These are phyloP conservation scores for Cryoendolithus antarcticus DNA, from an alignment of 2,329 filamentous ascomycete species.

Conservation along the genomic window DNA sequence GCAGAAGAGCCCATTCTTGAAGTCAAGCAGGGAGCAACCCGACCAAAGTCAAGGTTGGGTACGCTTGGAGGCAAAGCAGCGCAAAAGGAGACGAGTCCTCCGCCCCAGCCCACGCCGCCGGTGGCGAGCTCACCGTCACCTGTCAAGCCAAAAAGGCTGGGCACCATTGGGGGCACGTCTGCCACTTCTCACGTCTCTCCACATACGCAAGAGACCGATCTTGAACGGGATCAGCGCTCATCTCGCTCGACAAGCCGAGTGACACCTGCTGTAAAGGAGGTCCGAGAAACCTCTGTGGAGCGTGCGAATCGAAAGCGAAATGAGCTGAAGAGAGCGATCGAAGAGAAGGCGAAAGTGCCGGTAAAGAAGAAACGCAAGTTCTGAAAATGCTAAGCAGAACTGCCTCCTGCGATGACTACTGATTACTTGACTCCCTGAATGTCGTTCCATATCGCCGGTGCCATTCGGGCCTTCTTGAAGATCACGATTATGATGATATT, in stretches of 20 bases:
- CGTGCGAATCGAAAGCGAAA: constrained; percentile 43
- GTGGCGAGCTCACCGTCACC: neutral
- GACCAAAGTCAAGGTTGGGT: constrained; percentile 10
- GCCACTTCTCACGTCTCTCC: neutral
- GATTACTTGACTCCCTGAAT: too few relatives aligned
- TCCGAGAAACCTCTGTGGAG: constrained; percentile 35
- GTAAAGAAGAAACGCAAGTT: constrained; percentile 48
- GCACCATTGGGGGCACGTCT: constrained; percentile 10
- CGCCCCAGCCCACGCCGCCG: neutral
- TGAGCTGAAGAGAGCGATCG: constrained; percentile 43
- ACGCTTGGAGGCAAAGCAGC: constrained; percentile 11
- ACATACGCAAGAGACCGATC: neutral
- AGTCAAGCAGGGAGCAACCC: too few relatives aligned
- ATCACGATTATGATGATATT: neutral
- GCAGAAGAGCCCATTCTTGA: constrained; percentile 48
- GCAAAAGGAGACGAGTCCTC: neutral
- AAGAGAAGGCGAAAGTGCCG: constrained; percentile 38
- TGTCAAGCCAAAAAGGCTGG: constrained; percentile 8
- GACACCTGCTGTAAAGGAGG: neutral
- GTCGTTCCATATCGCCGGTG: too few relatives aligned
- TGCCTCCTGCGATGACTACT: too few relatives aligned
- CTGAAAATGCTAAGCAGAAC: constrained; percentile 18
- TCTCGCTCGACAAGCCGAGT: neutral
- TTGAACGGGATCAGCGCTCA: neutral
- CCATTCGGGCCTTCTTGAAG: neutral